Conservation (phyloP, 805 yeast genomes). For the Metschnikowia borealis region DNA sequence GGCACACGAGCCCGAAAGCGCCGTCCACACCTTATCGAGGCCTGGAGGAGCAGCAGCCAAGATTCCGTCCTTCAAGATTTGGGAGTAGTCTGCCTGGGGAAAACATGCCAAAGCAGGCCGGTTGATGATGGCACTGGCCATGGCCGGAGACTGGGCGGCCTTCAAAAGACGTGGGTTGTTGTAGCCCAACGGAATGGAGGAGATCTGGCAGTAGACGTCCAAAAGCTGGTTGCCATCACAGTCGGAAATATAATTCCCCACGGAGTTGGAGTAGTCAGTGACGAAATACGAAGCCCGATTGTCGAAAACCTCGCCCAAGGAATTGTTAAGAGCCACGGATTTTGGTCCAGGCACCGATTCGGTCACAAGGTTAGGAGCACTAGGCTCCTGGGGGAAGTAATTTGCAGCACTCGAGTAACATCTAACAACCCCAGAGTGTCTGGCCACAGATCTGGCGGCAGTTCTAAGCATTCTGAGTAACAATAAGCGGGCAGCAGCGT, state of each 20-base stretch:
- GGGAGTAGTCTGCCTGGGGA: constrained; percentile 56
- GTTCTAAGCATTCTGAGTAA: not conserved
- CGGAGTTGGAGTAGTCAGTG: constrained; percentile 34
- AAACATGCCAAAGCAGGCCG: constrained; percentile 50
- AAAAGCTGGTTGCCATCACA: constrained; percentile 39
- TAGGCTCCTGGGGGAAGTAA: constrained; percentile 38
- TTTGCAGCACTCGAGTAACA: constrained; percentile 20
- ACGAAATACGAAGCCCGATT: constrained; percentile 42
- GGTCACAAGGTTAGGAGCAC: constrained; percentile 28
- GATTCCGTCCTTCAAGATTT: constrained; percentile 46
- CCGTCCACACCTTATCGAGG: constrained; percentile 57
- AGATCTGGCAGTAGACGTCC: constrained; percentile 42
- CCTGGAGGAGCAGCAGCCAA: constrained; percentile 66
- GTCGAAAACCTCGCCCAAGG: constrained; percentile 37
- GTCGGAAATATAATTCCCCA: constrained; percentile 41
- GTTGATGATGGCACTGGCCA: constrained; percentile 39
- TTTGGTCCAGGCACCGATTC: constrained; percentile 38
- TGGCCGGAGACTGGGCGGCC: constrained; percentile 37
- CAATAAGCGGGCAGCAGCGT: no score
- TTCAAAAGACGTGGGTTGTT: constrained; percentile 38
- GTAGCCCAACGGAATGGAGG: constrained; percentile 43
- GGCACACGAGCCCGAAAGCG: constrained; percentile 65
- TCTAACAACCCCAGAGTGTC: not conserved
- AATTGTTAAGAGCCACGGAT: constrained; percentile 27
- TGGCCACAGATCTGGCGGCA: not conserved